Evolutionary conservation across 257 asterid species (phyloP).

Genomic region (Capsicum baccatum): DNA sequence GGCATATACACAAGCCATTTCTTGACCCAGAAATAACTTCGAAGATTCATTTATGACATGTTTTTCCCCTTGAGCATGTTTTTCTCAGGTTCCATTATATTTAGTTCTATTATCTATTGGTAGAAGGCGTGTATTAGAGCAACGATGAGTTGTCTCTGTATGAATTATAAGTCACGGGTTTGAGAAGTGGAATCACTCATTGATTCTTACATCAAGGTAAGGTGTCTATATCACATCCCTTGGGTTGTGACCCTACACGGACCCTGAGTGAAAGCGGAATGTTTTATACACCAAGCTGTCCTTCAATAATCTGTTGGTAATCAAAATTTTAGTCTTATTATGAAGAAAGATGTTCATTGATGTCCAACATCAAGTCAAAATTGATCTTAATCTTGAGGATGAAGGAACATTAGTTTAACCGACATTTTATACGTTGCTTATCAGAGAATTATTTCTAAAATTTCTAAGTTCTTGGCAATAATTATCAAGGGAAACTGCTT

Average conservation of each 20-base stretch:
- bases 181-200: no score
- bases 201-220: no score
- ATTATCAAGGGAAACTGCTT: slow-evolving; percentile 53
- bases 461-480: slow-evolving; percentile 59
- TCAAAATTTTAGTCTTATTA: no score
- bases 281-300: no score
- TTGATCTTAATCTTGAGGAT: not conserved
- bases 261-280: no score
- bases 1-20: slow-evolving; percentile 64
- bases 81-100: not conserved
- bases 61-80: not conserved
- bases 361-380: not conserved
- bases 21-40: slow-evolving; percentile 56
- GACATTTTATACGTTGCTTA: not conserved
- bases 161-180: no score
- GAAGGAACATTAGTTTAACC: not conserved
- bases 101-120: no score
- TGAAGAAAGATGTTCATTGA: not conserved
- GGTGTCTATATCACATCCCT: no score
- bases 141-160: no score
- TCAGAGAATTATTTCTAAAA: slow-evolving; percentile 16
- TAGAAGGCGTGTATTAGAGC: no score
- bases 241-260: no score
- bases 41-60: slow-evolving; percentile 54
- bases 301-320: no score